Base-by-base conservation (phyloP, 2,329 filamentous ascomycete species). In the Ceratocystis albifundus region DNA sequence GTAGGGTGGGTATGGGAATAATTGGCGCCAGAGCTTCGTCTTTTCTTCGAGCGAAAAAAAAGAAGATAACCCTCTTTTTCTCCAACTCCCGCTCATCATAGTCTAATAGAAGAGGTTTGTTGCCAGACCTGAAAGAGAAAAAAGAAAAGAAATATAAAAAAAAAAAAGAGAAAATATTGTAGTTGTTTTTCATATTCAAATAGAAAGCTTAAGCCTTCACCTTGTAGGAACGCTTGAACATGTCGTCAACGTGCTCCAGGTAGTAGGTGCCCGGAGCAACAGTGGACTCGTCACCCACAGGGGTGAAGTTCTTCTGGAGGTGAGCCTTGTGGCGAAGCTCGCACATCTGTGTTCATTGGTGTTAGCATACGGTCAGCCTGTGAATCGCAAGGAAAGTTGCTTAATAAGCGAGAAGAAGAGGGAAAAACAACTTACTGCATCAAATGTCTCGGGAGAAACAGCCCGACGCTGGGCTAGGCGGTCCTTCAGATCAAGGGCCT, bases 321-420 rank as follows among this genome's bases (percentile, higher is more conserved):
- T 94, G 89, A 66, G 89, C 89, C 77, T 90, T 83, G 78, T 94
- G 88, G 74, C 89, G 88, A 71, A 93, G 81, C 66, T 87, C 79
- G 78, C 89, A 93, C 82, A 91, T 88, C 84, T 89, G 69, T 41
- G 3, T 53, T 30, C 3, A 7, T 12, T 1, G 44, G 55, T 28
- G 65, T 17, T 20, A 46, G 15, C 15, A 25, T 46, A 22, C 8
- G 3, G 41, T n/a, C 32, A 20, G 22, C 4, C 10, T 20, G 4
- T 50, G 22, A 10, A 6, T 10, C 4, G 10, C 45, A 20, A 10
- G 8, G 6, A 30, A 36, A 20, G n/a, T 61, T 12, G 15, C 2
- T 25, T 8, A 20, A 8, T 15, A 2, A 7, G 25, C 8, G 48
- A 30, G 59, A 62, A 48, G 3, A 53, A 15, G 50, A 22, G 67